These are phyloP conservation scores for Collybiopsis confluens DNA, from an alignment of 768 basidiomycete genomes.

Conservation along the genomic window DNA sequence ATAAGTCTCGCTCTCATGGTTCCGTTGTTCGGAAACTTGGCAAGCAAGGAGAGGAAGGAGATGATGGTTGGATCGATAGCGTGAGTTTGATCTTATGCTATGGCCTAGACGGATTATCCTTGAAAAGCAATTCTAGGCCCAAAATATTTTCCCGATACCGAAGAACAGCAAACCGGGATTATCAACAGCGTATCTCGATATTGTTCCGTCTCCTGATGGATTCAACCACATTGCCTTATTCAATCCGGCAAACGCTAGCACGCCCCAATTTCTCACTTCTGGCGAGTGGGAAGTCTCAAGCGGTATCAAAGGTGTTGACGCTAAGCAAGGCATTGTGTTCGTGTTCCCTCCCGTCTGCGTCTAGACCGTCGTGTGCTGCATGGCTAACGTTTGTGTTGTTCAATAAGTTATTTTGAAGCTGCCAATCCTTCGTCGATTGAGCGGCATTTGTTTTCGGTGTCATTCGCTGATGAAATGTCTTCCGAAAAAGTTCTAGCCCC, in stretches of 20 bases:
- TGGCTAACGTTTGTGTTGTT: too few species aligned
- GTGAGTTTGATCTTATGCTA: conserved; percentile 39
- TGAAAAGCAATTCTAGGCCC: conserved; percentile 37
- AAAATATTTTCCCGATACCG: conserved; percentile 60
- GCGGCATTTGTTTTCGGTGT: conserved; percentile 78
- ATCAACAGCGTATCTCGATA: conserved; percentile 78
- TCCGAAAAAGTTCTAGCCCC: conserved; percentile 33
- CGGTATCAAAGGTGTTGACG: conserved; percentile 69
- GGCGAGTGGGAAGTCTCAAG: conserved; percentile 79
- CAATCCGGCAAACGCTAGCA: conserved; percentile 63
- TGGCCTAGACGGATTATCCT: neutral
- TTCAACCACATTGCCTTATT: conserved; percentile 94
- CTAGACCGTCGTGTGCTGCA: conserved; percentile 11
- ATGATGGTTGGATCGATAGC: conserved; percentile 92
- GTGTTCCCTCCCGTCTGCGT: conserved; percentile 24
- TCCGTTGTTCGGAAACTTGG: conserved; percentile 75
- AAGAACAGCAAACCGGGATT: conserved; percentile 31
- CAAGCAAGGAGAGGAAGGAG: conserved; percentile 78
- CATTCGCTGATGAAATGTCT: conserved; percentile 52
- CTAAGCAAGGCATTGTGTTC: conserved; percentile 65
- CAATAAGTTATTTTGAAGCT: conserved; percentile 90
- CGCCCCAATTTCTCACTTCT: conserved; percentile 78
- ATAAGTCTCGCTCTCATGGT: conserved; percentile 32
- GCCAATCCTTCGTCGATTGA: conserved; percentile 79
- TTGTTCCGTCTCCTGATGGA: conserved; percentile 77